A percentile compares a stretch with the other conserved stretches of the same genome.
These are phyloP conservation scores for Didymella keratinophila DNA, from an alignment of 2,329 filamentous ascomycete genomes.

Conservation along the genomic window DNA sequence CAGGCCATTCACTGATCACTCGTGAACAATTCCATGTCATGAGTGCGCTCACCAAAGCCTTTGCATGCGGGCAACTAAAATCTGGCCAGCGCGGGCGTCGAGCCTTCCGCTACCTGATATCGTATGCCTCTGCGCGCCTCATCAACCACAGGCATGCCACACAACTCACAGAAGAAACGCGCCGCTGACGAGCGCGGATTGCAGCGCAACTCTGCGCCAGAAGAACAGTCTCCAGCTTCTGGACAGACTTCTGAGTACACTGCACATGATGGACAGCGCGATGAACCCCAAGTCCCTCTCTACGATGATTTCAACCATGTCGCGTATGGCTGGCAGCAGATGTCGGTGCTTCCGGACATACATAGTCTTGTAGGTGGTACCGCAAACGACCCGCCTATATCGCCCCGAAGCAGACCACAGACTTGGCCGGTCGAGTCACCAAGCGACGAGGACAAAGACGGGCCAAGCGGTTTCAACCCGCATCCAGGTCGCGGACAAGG, in stretches of 20 bases:
- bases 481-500: constrained; percentile 1
- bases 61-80: not conserved
- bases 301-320: constrained; percentile 1
- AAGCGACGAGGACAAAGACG: not conserved
- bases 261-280: not conserved
- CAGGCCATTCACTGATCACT: not conserved
- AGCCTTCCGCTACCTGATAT: not conserved
- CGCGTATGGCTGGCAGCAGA: constrained; percentile 9
- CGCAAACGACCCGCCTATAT: not conserved
- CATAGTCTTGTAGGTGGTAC: not conserved
- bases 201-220: not conserved
- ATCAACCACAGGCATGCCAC: not conserved
- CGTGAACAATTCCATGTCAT: not conserved
- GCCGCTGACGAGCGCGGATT: not conserved
- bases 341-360: not conserved
- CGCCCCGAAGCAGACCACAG: not conserved
- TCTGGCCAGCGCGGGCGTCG: not conserved
- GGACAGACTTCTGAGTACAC: not conserved
- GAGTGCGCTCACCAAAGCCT: not conserved
- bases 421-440: not conserved
- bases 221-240: not conserved
- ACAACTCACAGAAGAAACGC: constrained; percentile 5
- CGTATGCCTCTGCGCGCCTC: not conserved
- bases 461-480: constrained; percentile 8
- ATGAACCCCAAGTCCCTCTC: not conserved